A percentile compares a stretch with the other conserved stretches of the same genome.
Evolutionary conservation across 202 grass and related monocot genomes (phyloP).

Genomic region (Hordeum pubiflorum): DNA sequence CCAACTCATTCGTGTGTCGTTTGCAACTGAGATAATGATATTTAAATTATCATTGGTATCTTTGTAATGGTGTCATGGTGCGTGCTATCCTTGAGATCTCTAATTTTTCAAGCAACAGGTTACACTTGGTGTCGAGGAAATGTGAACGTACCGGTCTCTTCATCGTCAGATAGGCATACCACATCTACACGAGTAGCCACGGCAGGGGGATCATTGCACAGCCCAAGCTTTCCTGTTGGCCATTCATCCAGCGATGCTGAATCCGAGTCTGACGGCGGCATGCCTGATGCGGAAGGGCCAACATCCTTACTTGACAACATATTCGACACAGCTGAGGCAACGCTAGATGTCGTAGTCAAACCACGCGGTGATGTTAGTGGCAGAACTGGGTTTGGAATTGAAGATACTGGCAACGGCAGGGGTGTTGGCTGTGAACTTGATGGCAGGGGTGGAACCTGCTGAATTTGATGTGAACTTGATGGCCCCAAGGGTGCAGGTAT

Average conservation of each 20-base stretch:
- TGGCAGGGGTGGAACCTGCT: not conserved
- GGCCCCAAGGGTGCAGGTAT: not conserved
- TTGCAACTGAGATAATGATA: not conserved
- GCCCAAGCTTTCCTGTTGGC: conserved; percentile 27
- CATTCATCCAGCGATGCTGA: conserved; percentile 34
- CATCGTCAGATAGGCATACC: not conserved
- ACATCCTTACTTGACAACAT: not conserved
- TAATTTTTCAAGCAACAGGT: not conserved
- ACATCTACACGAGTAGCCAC: not conserved
- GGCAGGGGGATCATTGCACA: not conserved
- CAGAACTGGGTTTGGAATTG: not conserved
- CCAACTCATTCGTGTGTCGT: not conserved
- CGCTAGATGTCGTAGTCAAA: not conserved
- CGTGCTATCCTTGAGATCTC: not conserved
- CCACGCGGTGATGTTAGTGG: not conserved
- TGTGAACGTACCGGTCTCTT: not conserved
- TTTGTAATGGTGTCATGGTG: not conserved
- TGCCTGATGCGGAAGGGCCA: conserved; percentile 1
- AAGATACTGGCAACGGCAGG: not conserved
- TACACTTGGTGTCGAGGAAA: not conserved
- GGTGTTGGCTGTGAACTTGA: not conserved
- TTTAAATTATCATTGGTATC: not conserved
- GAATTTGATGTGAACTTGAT: not conserved
- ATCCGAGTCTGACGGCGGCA: conserved; percentile 3
- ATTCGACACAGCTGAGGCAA: not conserved